A percentile compares a stretch with the other conserved stretches of the same genome.
Evolutionary conservation across 495 filamentous ascomycete species (phyloP).

Genomic region (Terfezia claveryi): DNA sequence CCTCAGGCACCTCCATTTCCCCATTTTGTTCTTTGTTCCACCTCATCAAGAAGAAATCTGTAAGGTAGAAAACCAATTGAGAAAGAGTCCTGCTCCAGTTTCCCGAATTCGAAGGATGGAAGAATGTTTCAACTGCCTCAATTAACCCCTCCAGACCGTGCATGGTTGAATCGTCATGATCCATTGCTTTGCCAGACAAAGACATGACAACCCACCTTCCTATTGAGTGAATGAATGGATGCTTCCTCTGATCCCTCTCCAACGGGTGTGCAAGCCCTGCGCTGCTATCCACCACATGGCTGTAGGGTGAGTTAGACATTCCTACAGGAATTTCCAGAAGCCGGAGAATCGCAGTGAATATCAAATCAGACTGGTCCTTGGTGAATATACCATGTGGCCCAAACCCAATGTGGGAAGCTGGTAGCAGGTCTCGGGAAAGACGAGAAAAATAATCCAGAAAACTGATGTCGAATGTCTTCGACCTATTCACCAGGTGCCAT

Average conservation of each 20-base stretch:
- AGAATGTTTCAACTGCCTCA: conserved; percentile 93
- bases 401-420: conserved; percentile 54
- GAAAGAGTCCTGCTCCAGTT: conserved; percentile 75
- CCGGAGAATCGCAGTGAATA: conserved; percentile 78
- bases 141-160: conserved; percentile 78
- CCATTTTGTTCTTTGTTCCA: conserved; percentile 90
- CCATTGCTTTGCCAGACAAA: conserved; percentile 63
- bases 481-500: conserved; percentile 82
- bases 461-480: conserved; percentile 63
- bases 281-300: conserved; percentile 51
- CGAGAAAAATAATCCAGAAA: conserved; percentile 81
- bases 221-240: conserved; percentile 74
- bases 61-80: conserved; percentile 77
- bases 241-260: conserved; percentile 78
- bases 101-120: conserved; percentile 93
- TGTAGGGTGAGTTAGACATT: conserved; percentile 84
- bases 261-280: conserved; percentile 66
- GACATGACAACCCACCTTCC: conserved; percentile 93
- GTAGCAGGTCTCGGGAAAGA: conserved; percentile 59
- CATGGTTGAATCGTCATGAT: conserved; percentile 56
- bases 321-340: conserved; percentile 92
- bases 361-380: conserved; percentile 70
- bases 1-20: conserved; percentile 63
- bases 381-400: conserved; percentile 78
- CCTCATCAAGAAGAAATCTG: conserved; percentile 92